These are phyloP conservation scores for Astragalus glycyphyllos DNA, from an alignment of 306 rosid species.

Conservation along the genomic window DNA sequence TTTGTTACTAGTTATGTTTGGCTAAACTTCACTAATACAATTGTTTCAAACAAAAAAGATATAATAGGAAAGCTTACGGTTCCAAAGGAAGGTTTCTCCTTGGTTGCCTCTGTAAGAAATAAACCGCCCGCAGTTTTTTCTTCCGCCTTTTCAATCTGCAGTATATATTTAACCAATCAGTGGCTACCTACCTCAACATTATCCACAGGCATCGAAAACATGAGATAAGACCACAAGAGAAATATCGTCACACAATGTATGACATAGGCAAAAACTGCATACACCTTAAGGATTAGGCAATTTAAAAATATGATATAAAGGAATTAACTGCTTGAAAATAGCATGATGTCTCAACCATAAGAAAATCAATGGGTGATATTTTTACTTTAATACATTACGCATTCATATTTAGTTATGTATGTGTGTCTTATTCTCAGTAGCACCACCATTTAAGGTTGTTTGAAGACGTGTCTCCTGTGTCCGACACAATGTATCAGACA, in stretches of 20 bases:
- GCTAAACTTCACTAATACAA: neutral
- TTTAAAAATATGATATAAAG: too few species aligned
- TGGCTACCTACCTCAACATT: neutral
- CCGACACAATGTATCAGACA: too few species aligned
- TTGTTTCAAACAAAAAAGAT: neutral
- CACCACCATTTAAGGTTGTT: too few species aligned
- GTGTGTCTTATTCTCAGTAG: too few species aligned
- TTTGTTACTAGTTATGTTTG: neutral
- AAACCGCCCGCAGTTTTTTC: conserved; percentile 79
- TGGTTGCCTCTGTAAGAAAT: conserved; percentile 77
- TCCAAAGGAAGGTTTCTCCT: conserved; percentile 90
- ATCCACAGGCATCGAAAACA: neutral
- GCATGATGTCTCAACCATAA: too few species aligned
- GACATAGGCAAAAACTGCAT: neutral
- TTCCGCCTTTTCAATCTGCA: conserved; percentile 83
- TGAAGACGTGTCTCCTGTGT: too few species aligned
- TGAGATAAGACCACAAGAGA: neutral
- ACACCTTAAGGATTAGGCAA: neutral
- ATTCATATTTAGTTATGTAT: neutral
- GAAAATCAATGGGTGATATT: too few species aligned
- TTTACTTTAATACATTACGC: too few species aligned
- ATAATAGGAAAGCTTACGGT: conserved; percentile 50
- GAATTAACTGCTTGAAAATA: too few species aligned
- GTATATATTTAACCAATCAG: conserved; percentile 6
- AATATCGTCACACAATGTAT: conserved; percentile 7